Percentiles rank a stretch among this genome's conserved stretches.
These are phyloP conservation scores for Luzula sylvatica DNA, from an alignment of 176 grass and related monocot species.

Conservation along the genomic window DNA sequence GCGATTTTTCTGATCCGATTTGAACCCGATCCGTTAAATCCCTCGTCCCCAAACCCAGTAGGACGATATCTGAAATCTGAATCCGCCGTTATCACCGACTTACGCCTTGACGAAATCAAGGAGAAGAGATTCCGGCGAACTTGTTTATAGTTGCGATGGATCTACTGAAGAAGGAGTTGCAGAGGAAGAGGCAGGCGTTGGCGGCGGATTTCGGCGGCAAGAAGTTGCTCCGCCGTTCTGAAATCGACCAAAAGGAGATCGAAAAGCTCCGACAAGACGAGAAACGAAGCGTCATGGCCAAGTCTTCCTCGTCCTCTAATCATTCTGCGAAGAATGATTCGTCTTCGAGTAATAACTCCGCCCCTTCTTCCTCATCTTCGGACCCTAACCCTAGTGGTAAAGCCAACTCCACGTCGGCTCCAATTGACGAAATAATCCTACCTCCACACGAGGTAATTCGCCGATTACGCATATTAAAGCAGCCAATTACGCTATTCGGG, in stretches of 20 bases:
- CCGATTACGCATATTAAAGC: slow-evolving; percentile 62
- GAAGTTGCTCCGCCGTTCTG: slow-evolving; percentile 75
- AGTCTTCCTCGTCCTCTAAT: slow-evolving; percentile 19
- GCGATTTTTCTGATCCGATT: too few species aligned
- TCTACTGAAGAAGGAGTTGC: slow-evolving; percentile 72
- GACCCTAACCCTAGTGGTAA: slow-evolving; percentile 7
- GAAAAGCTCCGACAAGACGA: slow-evolving; percentile 55
- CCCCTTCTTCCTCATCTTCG: slow-evolving; percentile 7
- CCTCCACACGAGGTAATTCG: slow-evolving; percentile 66
- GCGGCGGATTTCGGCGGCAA: slow-evolving; percentile 55
- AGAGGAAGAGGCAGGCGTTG: slow-evolving; percentile 61
- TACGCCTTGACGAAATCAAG: too few species aligned
- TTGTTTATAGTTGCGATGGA: slow-evolving; percentile 33
- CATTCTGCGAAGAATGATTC: background rate
- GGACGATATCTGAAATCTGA: too few species aligned
- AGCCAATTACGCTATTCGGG: slow-evolving; percentile 71
- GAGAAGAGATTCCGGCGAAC: too few species aligned
- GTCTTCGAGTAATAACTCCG: background rate
- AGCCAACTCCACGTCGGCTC: slow-evolving; percentile 6
- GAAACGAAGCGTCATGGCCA: slow-evolving; percentile 34
- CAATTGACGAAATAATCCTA: slow-evolving; percentile 44
- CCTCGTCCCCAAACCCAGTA: too few species aligned
- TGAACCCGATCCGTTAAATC: too few species aligned
- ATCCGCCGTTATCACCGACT: too few species aligned
- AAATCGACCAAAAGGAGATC: slow-evolving; percentile 87